Evolutionary conservation across 768 basidiomycete genomes (phyloP).

Genomic region (Postia placenta): DNA sequence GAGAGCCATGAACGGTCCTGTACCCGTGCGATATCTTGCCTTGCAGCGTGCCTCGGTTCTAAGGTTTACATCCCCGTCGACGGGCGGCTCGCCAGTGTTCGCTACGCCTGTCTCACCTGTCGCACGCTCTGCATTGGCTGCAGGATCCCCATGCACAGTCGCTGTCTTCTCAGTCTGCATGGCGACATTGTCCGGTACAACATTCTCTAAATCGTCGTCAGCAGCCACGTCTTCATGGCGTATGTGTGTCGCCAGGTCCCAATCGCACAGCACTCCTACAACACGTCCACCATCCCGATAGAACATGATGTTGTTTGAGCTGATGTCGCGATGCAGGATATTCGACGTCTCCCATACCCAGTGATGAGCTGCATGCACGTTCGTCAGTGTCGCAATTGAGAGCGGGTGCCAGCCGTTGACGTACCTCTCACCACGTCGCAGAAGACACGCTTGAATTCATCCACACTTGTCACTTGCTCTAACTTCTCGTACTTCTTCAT

Average conservation of each 20-base stretch:
- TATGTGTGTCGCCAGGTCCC: neutral
- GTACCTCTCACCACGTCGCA: slow-evolving; percentile 2
- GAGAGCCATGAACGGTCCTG: slow-evolving; percentile 8
- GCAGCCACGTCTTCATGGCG: neutral
- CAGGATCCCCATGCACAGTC: neutral
- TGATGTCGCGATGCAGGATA: slow-evolving; percentile 13
- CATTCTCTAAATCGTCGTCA: too few relatives aligned
- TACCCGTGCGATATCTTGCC: slow-evolving; percentile 5
- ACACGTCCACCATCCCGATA: neutral
- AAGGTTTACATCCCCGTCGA: too few relatives aligned
- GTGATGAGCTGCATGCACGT: slow-evolving; percentile 9
- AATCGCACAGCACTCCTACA: slow-evolving; percentile 1
- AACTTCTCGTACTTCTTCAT: neutral
- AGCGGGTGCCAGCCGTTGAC: neutral
- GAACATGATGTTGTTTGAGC: slow-evolving; percentile 14
- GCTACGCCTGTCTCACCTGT: neutral
- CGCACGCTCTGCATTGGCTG: neutral
- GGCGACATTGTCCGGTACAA: too few relatives aligned
- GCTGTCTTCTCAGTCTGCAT: neutral
- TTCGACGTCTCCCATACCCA: slow-evolving; percentile 7
- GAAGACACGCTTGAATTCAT: slow-evolving; percentile 2
- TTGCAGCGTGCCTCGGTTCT: neutral
- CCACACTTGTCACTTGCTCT: neutral
- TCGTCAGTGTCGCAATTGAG: neutral
- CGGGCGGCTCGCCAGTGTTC: too few relatives aligned